These are phyloP conservation scores for Venturia aucupariae DNA, from an alignment of 2,329 filamentous ascomycete genomes.

Conservation along the genomic window DNA sequence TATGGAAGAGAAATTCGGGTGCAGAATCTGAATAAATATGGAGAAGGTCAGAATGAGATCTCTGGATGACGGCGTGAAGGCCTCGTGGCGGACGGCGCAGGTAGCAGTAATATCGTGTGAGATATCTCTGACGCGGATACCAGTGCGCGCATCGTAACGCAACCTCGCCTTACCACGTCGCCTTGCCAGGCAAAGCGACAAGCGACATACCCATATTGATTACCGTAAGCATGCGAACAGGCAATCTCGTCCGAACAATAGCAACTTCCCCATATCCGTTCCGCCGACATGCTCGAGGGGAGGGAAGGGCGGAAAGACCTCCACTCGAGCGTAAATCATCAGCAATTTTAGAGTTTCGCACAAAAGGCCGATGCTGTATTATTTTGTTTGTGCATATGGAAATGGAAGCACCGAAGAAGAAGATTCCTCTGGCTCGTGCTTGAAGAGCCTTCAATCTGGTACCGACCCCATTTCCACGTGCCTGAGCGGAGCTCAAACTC, in stretches of 20 bases:
- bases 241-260: neutral
- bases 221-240: neutral
- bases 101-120: neutral
- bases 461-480: neutral
- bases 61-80: neutral
- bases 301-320: neutral
- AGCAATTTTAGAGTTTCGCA: neutral
- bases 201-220: neutral
- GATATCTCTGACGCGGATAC: neutral
- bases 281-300: neutral
- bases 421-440: neutral
- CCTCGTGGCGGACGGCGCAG: neutral
- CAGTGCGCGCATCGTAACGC: neutral
- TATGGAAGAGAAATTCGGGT: neutral
- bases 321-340: neutral
- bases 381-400: too few species aligned
- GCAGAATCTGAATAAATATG: neutral
- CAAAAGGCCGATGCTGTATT: neutral
- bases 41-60: neutral
- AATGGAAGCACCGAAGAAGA: neutral
- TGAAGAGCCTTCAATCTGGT: neutral
- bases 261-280: neutral
- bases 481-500: constrained; percentile 1
- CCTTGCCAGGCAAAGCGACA: neutral
- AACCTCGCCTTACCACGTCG: neutral